These are phyloP conservation scores for Backusella luteola DNA, from an alignment of 192 early-diverging fungal genomes.

Conservation along the genomic window DNA sequence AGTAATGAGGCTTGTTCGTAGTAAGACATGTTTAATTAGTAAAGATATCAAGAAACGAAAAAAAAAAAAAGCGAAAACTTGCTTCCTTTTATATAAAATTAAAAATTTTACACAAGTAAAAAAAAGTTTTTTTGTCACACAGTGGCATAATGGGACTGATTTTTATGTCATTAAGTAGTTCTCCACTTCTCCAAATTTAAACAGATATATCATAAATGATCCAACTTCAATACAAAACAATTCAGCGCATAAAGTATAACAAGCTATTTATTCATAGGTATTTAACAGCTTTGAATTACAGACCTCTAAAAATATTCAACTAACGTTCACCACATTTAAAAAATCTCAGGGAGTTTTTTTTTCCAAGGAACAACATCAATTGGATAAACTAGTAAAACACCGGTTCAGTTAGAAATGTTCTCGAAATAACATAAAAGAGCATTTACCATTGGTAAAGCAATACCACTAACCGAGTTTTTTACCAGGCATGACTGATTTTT, in stretches of 20 bases:
- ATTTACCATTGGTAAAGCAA: background rate
- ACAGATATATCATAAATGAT: background rate
- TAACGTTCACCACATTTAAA: background rate
- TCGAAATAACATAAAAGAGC: background rate
- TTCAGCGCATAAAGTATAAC: background rate
- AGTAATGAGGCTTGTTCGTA: background rate
- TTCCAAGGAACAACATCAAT: background rate
- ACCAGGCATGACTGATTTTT: background rate
- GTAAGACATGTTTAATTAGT: background rate
- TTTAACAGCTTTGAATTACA: background rate
- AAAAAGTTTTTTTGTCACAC: background rate
- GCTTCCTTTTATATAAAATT: background rate
- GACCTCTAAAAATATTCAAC: background rate
- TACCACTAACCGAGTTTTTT: background rate
- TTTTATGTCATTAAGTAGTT: background rate
- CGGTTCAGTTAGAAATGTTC: background rate
- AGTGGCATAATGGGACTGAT: background rate
- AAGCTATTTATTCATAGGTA: background rate
- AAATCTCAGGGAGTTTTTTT: background rate
- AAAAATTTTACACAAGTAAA: background rate
- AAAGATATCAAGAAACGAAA: background rate
- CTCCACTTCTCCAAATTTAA: background rate
- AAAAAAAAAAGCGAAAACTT: background rate
- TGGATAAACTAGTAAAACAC: background rate
- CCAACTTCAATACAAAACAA: background rate